Evolutionary conservation across 140 eudicot species (phyloP).

Genomic region (Flaveria floridana): DNA sequence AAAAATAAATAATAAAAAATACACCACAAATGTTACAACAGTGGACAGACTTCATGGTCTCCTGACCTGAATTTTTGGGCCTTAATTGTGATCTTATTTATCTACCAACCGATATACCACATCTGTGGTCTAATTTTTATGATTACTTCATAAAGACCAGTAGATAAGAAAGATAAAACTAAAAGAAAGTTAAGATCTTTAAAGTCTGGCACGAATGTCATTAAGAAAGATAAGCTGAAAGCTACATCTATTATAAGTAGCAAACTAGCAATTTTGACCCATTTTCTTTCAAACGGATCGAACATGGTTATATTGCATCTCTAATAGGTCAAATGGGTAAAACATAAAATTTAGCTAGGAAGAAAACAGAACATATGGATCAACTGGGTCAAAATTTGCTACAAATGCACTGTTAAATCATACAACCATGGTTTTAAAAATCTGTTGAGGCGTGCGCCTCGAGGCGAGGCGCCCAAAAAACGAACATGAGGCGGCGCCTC

Average conservation of each 20-base stretch:
- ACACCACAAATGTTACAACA: neutral
- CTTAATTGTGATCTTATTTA: neutral
- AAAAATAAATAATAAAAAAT: neutral
- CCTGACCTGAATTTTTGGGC: neutral
- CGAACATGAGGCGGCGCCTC: no score
- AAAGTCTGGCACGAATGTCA: neutral
- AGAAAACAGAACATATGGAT: slow-evolving; percentile 7
- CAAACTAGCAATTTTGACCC: slow-evolving; percentile 6
- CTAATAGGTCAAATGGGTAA: slow-evolving; percentile 8
- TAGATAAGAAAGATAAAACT: neutral
- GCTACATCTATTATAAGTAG: slow-evolving; percentile 10
- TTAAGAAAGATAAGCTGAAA: slow-evolving; percentile 8
- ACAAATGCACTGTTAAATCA: neutral
- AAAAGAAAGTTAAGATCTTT: neutral
- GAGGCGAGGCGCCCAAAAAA: no score
- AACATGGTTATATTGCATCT: neutral
- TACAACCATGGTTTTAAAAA: neutral
- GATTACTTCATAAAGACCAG: neutral
- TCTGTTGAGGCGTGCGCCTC: no score
- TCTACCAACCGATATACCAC: no score
- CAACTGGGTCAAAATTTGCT: neutral
- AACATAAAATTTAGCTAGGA: neutral
- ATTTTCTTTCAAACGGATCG: neutral
- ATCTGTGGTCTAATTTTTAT: neutral
- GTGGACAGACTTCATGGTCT: neutral